Evolutionary conservation across 768 basidiomycete genomes (phyloP).

Genomic region (Hebeloma cylindrosporum): DNA sequence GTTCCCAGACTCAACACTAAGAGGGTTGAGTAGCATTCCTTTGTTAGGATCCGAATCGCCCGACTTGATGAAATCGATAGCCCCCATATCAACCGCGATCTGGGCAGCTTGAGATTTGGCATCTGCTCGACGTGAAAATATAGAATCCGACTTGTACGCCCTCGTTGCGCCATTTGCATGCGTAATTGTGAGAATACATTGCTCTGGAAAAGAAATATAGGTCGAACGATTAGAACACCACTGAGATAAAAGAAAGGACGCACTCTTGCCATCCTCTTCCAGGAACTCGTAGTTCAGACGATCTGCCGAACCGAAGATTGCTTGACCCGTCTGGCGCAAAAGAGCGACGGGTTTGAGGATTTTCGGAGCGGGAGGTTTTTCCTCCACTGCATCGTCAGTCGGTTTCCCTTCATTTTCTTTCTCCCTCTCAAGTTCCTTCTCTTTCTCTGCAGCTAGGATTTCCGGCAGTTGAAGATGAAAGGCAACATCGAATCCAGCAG

Average conservation of each 20-base stretch:
- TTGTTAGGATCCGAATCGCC: conserved; percentile 43
- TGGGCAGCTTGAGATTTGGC: conserved; percentile 54
- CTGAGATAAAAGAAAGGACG: conserved; percentile 10
- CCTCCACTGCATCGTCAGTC: conserved; percentile 10
- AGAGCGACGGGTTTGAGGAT: conserved; percentile 25
- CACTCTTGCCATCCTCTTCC: conserved; percentile 41
- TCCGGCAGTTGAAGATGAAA: conserved; percentile 23
- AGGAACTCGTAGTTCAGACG: conserved; percentile 48
- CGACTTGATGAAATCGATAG: conserved; percentile 53
- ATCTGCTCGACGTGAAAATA: conserved; percentile 46
- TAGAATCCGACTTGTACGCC: conserved; percentile 52
- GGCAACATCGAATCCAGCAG: conserved; percentile 18
- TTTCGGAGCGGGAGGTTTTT: background rate
- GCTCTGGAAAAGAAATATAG: conserved; percentile 32
- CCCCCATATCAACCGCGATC: conserved; percentile 59
- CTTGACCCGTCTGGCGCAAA: conserved; percentile 44
- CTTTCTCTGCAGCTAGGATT: conserved; percentile 3
- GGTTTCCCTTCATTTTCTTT: conserved; percentile 14
- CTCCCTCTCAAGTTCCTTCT: conserved; percentile 10
- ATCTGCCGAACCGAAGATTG: conserved; percentile 40
- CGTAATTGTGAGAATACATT: conserved; percentile 61
- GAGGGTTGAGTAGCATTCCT: conserved; percentile 33
- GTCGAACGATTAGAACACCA: conserved; percentile 1
- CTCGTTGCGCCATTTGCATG: conserved; percentile 51
- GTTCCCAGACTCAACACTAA: conserved; percentile 25